A percentile compares a stretch with the other conserved stretches of the same genome.
These are phyloP conservation scores for Durusdinium trenchii DNA, from an alignment of 73 alveolate species.

Conservation along the genomic window DNA sequence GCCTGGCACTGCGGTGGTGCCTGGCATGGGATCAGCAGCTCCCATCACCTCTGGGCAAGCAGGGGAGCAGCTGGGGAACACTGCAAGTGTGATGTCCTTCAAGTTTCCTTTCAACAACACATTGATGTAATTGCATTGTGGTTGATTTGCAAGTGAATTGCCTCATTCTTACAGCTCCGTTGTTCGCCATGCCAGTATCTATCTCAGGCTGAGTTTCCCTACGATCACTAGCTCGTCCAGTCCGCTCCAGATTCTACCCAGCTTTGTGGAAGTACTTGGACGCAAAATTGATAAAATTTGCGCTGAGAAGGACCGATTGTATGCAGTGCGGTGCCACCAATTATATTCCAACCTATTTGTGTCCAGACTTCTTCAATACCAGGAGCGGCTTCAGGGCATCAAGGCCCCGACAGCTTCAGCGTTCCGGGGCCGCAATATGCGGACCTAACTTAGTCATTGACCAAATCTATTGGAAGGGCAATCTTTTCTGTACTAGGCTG, in stretches of 20 bases:
- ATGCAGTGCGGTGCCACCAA: too few relatives aligned
- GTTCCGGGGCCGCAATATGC: too few relatives aligned
- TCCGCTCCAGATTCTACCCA: not conserved
- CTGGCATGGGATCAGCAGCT: not conserved
- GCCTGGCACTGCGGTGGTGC: not conserved
- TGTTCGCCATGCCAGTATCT: not conserved
- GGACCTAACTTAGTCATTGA: too few relatives aligned
- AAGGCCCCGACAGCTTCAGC: too few relatives aligned
- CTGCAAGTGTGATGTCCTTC: not conserved
- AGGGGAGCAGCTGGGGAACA: not conserved
- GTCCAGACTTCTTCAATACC: too few relatives aligned
- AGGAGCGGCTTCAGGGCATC: too few relatives aligned
- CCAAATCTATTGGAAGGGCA: too few relatives aligned
- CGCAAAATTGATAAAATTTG: not conserved
- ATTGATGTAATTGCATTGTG: not conserved
- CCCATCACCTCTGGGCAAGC: not conserved
- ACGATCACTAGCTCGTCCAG: not conserved
- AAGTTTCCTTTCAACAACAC: not conserved
- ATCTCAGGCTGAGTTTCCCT: not conserved
- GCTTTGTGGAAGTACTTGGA: not conserved
- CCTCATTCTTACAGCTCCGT: not conserved
- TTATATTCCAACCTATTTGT: too few relatives aligned
- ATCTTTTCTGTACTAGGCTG: too few relatives aligned
- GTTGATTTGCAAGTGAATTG: not conserved
- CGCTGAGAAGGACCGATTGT: not conserved